Percentiles rank a stretch among this genome's conserved stretches.
phyloP scores from a whole-genome alignment of 768 basidiomycete genomes.

The Scleroderma bovista region DNA sequence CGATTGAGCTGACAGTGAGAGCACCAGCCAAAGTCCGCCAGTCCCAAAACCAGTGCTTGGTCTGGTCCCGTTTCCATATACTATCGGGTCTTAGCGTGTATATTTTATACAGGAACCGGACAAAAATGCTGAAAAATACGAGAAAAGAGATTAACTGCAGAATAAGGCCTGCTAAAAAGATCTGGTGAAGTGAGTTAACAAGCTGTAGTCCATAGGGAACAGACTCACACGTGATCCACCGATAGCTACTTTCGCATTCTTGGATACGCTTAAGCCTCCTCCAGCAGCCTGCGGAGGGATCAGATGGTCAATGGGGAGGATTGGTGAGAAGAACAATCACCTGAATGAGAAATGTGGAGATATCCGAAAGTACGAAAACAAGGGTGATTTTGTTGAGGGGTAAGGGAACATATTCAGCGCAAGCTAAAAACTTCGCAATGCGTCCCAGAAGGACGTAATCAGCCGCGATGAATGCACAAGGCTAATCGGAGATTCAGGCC shows the following conservation, averaged over 20 bases:
- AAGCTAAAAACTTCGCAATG: conserved; percentile 45
- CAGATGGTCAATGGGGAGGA: neutral
- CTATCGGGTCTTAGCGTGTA: conserved; percentile 33
- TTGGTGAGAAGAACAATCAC: neutral
- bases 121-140: conserved; percentile 41
- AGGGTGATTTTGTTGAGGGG: conserved; percentile 44
- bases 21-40: conserved; percentile 55
- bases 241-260: conserved; percentile 19
- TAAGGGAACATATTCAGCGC: conserved; percentile 45
- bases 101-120: conserved; percentile 46
- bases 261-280: conserved; percentile 5
- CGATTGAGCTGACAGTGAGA: conserved; percentile 50
- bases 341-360: conserved; percentile 56
- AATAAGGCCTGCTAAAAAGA: conserved; percentile 53
- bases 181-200: conserved; percentile 33
- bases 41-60: conserved; percentile 43
- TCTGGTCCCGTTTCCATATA: conserved; percentile 37
- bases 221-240: conserved; percentile 34
- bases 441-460: conserved; percentile 64
- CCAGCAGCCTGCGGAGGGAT: conserved; percentile 36
- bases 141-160: conserved; percentile 51
- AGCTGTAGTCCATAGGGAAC: neutral
- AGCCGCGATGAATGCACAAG: conserved; percentile 70
- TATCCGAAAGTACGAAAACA: conserved; percentile 57
- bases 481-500: conserved; percentile 30